Evolutionary conservation across 2,329 filamentous ascomycete genomes (phyloP), one percentile per base, ranked within the genome.

Genomic region (Nothopassalora personata): DNA sequence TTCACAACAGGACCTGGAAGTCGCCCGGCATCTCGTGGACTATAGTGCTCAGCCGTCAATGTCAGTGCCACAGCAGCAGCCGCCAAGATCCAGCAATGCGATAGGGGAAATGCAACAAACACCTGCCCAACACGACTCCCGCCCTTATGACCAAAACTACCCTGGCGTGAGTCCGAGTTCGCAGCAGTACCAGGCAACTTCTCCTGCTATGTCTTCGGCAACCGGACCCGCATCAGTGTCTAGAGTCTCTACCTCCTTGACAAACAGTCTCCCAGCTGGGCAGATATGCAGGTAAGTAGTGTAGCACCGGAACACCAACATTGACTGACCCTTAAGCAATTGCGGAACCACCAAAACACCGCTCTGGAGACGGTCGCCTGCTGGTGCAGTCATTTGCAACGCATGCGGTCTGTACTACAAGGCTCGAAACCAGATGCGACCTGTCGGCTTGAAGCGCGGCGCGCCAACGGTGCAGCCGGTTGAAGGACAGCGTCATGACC

Each of bases 301-400:
- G 33, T 45, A 19, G 18, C 23, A n/a, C 30, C 23, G 34, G 23
- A 36, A n/a, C 47, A 31, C 31, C 8, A 47, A 49, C 28, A 13
- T 51, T 15, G 27, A 43, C 62, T 58, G 50, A 59, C 55, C 49
- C 39, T 28, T 10, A 65, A 99, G 94, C 73, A 99, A 99, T 75
- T 99, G 94, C 73, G 88, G 88, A 59, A 97, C 94, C 15, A 97
- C 91, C 54, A 87, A 89, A 73, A 99, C 94, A 50, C 94, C 94
- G 27, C 77, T 99, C 39, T 99, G 94, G 94, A 86, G 94, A 72
- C 85, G 94, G 70, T 96, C 93, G 15, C 93, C 93, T 0, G 87
- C 92, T 68, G 94, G 94, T 31, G 89, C 91, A 56, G 97, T 91
- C 30, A 97, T 99, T 60, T 99, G 94, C 77, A 99, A 99, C 76